Evolutionary conservation across 208 protist genomes (phyloP), one percentile per base, ranked within the genome.

Genomic region (Lotmaria passim): DNA sequence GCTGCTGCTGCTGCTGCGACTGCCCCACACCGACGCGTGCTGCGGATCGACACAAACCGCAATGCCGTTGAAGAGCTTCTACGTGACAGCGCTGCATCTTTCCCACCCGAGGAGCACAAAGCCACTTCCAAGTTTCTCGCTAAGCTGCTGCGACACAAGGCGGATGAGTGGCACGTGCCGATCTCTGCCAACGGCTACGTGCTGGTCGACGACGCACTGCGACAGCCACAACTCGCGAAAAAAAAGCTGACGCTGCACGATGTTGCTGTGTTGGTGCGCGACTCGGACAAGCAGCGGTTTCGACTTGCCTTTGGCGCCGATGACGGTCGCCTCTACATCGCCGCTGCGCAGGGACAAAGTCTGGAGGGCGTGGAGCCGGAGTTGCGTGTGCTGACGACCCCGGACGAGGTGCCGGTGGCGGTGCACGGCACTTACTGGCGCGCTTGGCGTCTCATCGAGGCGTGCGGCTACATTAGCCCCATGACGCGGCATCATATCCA

Each of bases 401-500:
- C 53, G 17, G 65, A 62, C 19, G 77, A 89, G 53, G 72, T 69
- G 36, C 56, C 76, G 7, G 28, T 82, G 24, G 84, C 83, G 4
- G 66, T 97, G 24, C 93, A 97, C 67, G 93, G 93, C 44, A 97
- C 93, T 17, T 91, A 91, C 69, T 80, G 74, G 69, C 19, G 51
- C 0, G 81, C 85, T 19, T 95, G 83, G 83, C 24, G 64, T 19
- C 7, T 60, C 19, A 97, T 97, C 23, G 12, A 46, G 7, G 48
- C 24, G n/a, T 88, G 78, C 34, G 93, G 93, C 30, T 94, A 89
- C 70, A 73, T 97, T 2, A 91, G 79, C 28, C 73, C 82, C 34
- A 97, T 97, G 93, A 66, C 38, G 0, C 79, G 91, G 23, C 79
- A 91, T 48, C 90, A 97, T 73, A 96, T 98, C 52, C 95, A 98